A percentile compares a stretch with the other conserved stretches of the same genome.
Evolutionary conservation across 805 yeast species (phyloP).

Genomic region (Diddensiella transvaalensis): DNA sequence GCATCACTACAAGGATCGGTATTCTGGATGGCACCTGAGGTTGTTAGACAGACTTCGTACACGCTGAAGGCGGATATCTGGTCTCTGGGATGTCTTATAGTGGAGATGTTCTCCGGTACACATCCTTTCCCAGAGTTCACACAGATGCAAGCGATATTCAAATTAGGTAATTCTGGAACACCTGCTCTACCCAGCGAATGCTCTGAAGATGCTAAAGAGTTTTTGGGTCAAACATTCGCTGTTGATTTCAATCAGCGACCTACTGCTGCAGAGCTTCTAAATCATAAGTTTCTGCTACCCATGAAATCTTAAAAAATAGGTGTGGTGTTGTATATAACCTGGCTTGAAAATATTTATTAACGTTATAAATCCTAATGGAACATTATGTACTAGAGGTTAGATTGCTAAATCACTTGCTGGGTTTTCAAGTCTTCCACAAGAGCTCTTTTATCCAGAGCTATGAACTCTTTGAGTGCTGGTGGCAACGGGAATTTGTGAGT

Average conservation of each 20-base stretch:
- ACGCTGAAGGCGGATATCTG: slow-evolving; percentile 94
- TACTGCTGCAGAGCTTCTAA: slow-evolving; percentile 62
- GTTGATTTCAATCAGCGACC: slow-evolving; percentile 73
- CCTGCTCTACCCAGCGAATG: slow-evolving; percentile 73
- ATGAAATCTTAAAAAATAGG: slow-evolving; percentile 4
- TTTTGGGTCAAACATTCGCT: slow-evolving; percentile 65
- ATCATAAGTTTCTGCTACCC: slow-evolving; percentile 49
- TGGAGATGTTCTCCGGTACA: slow-evolving; percentile 93
- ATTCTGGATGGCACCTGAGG: slow-evolving; percentile 99
- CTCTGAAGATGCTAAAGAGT: slow-evolving; percentile 63
- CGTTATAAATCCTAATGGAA: too few relatives aligned
- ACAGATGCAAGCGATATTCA: slow-evolving; percentile 96
- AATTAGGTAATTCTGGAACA: slow-evolving; percentile 74
- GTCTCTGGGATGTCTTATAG: slow-evolving; percentile 92
- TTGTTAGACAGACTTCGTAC: slow-evolving; percentile 86
- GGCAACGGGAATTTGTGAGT: slow-evolving; percentile 9
- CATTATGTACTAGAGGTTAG: not conserved
- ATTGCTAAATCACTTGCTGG: not conserved
- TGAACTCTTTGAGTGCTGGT: slow-evolving; percentile 13
- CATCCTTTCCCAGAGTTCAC: slow-evolving; percentile 95
- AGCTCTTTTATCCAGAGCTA: slow-evolving; percentile 13
- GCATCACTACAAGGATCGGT: slow-evolving; percentile 92
- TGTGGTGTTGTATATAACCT: not conserved
- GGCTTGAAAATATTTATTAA: too few relatives aligned
- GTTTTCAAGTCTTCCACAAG: not conserved